phyloP scores from a whole-genome alignment of 2,329 filamentous ascomycete species.

The Colletotrichum simmondsii region DNA sequence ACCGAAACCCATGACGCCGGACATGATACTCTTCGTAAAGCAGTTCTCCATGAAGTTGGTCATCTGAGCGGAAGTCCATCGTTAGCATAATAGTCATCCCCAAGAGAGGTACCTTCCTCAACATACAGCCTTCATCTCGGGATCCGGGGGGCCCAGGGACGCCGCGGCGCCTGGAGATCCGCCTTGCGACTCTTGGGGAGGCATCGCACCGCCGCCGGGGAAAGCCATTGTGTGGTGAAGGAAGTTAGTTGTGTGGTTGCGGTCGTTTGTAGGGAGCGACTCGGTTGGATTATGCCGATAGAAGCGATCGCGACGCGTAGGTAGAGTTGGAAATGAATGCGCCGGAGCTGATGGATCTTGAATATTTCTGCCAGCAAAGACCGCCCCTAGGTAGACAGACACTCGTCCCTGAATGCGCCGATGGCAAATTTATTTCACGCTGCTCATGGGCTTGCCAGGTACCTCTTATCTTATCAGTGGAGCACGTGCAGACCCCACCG shows the following conservation, averaged over 20 bases:
- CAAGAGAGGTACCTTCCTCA: not conserved
- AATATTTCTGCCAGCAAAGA: constrained; percentile 53
- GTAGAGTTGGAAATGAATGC: constrained; percentile 2
- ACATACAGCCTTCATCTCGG: constrained; percentile 62
- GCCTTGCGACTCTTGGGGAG: constrained; percentile 27
- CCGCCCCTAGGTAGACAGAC: constrained; percentile 42
- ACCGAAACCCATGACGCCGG: constrained; percentile 92
- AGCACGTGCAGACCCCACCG: constrained; percentile 17
- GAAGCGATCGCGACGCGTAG: constrained; percentile 22
- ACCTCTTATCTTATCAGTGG: constrained; percentile 29
- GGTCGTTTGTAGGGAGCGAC: not conserved
- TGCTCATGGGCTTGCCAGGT: not conserved
- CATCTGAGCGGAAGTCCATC: constrained; percentile 64
- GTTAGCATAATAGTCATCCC: constrained; percentile 1
- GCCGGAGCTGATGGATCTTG: constrained; percentile 36
- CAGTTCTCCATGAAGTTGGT: constrained; percentile 92
- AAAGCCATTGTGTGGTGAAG: constrained; percentile 49
- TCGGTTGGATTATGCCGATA: not conserved
- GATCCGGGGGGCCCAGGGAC: constrained; percentile 55
- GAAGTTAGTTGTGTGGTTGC: not conserved
- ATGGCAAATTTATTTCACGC: constrained; percentile 10
- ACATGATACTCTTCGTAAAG: constrained; percentile 86
- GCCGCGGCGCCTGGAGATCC: constrained; percentile 36
- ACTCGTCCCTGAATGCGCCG: not conserved
- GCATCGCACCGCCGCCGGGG: constrained; percentile 39